These are phyloP conservation scores for Candida quercuum DNA, from an alignment of 805 yeast species.

Conservation along the genomic window DNA sequence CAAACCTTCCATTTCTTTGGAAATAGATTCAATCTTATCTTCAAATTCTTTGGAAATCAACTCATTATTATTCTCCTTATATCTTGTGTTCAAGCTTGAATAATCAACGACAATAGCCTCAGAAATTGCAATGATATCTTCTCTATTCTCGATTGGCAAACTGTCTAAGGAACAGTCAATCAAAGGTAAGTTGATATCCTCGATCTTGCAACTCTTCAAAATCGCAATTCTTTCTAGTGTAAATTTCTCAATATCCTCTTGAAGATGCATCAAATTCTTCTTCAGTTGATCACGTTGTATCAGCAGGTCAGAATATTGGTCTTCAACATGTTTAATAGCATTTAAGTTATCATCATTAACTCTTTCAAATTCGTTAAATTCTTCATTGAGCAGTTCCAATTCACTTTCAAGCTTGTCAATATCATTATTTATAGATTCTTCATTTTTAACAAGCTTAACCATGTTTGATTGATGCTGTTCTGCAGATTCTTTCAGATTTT, in stretches of 20 bases:
- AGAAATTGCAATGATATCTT: constrained; percentile 32
- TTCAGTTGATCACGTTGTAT: constrained; percentile 21
- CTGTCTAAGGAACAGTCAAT: constrained; percentile 53
- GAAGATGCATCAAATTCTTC: constrained; percentile 34
- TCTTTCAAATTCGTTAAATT: constrained; percentile 29
- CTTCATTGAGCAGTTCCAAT: constrained; percentile 31
- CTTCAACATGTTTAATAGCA: constrained; percentile 41
- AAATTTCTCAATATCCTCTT: constrained; percentile 49
- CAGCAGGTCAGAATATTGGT: constrained; percentile 34
- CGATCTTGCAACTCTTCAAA: constrained; percentile 70
- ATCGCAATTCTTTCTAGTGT: constrained; percentile 53
- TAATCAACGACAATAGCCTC: constrained; percentile 54
- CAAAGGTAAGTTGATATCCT: constrained; percentile 60
- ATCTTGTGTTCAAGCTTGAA: constrained; percentile 35
- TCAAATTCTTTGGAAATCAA: constrained; percentile 30
- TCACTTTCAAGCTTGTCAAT: constrained; percentile 37
- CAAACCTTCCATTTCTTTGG: constrained; percentile 31
- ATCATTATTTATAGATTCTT: constrained; percentile 25
- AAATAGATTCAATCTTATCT: constrained; percentile 30
- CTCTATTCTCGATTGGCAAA: constrained; percentile 53
- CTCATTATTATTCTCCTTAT: constrained; percentile 31
- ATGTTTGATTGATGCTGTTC: constrained; percentile 31
- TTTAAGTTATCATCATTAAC: constrained; percentile 26
- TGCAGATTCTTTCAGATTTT: constrained; percentile 36
- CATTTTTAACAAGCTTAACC: constrained; percentile 27